These are phyloP conservation scores for Eragrostis curvula DNA, from an alignment of 176 grass and related monocot genomes.

Conservation along the genomic window DNA sequence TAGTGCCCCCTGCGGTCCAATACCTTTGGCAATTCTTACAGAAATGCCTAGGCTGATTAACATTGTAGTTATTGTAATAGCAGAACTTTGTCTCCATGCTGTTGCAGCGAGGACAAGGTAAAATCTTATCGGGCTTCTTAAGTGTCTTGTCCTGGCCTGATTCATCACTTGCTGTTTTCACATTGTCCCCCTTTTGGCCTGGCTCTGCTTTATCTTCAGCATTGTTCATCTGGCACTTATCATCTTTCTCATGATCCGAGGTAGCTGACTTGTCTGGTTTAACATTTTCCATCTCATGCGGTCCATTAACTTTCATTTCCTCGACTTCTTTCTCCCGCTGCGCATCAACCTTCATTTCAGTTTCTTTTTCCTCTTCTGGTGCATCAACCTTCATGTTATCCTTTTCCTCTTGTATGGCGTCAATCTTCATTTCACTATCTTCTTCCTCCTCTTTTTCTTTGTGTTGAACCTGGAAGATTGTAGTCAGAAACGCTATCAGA, in stretches of 20 bases:
- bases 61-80: slow-evolving; percentile 91
- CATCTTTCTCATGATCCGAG: slow-evolving; percentile 38
- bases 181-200: slow-evolving; percentile 46
- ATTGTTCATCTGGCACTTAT: slow-evolving; percentile 23
- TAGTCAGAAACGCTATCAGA: slow-evolving; percentile 13
- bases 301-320: slow-evolving; percentile 36
- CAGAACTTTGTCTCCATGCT: slow-evolving; percentile 95
- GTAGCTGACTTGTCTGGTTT: slow-evolving; percentile 36
- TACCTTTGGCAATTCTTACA: slow-evolving; percentile 92
- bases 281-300: slow-evolving; percentile 27
- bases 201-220: slow-evolving; percentile 51
- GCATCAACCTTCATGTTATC: slow-evolving; percentile 33
- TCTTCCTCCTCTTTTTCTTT: slow-evolving; percentile 40
- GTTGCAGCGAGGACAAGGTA: slow-evolving; percentile 81
- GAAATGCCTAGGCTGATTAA: slow-evolving; percentile 84
- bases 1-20: slow-evolving; percentile 84
- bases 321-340: slow-evolving; percentile 35
- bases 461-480: slow-evolving; percentile 41
- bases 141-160: slow-evolving; percentile 61
- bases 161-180: slow-evolving; percentile 55
- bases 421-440: slow-evolving; percentile 8
- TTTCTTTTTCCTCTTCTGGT: slow-evolving; percentile 41
- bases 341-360: slow-evolving; percentile 36
- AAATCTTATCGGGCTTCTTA: slow-evolving; percentile 88
- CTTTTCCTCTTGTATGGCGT: slow-evolving; percentile 15